These are phyloP conservation scores for Hymenoscyphus albidus DNA, from an alignment of 2,329 filamentous ascomycete species.

Conservation along the genomic window DNA sequence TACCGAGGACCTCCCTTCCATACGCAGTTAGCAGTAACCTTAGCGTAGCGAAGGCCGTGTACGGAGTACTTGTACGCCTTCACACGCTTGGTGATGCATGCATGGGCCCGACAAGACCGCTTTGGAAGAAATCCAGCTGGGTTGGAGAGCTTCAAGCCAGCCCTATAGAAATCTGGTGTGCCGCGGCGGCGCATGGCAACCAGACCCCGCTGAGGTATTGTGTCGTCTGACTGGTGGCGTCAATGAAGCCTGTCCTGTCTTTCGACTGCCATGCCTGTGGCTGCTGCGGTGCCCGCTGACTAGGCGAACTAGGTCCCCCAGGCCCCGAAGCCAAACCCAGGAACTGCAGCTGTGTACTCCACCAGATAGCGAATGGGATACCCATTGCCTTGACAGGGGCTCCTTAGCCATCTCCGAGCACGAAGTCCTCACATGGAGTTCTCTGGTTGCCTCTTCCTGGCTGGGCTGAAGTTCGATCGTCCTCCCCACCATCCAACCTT, in stretches of 20 bases:
- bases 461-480: conserved; percentile 13
- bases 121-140: not conserved
- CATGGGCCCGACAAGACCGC: not conserved
- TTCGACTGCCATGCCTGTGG: not conserved
- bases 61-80: not conserved
- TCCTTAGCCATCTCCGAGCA: not conserved
- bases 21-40: not conserved
- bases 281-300: not conserved
- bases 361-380: not conserved
- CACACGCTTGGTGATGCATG: conserved; percentile 2
- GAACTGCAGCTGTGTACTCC: not conserved
- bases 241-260: not conserved
- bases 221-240: conserved; percentile 10
- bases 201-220: not conserved
- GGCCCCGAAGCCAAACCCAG: not conserved
- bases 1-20: not conserved
- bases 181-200: conserved; percentile 2
- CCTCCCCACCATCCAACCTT: conserved; percentile 7
- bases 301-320: not conserved
- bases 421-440: not conserved
- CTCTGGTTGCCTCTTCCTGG: conserved; percentile 6
- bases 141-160: conserved; percentile 5
- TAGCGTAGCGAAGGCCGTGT: not conserved
- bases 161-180: conserved; percentile 9
- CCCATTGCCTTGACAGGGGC: not conserved